phyloP scores from a whole-genome alignment of 108 stramenopile species.

The Discostella pseudostelligera region DNA sequence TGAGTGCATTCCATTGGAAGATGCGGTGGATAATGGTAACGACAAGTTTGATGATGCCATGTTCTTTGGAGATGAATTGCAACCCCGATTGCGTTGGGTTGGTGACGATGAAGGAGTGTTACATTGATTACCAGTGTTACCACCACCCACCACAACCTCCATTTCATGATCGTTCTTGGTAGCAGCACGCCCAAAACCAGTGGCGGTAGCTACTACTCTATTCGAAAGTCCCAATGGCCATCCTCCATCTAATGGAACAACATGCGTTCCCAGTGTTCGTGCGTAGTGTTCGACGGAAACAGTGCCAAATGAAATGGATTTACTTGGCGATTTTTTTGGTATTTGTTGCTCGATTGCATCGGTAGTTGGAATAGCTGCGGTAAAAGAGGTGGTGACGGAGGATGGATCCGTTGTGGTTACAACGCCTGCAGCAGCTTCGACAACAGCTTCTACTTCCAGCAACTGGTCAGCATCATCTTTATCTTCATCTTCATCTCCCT shows the following conservation, averaged over 20 bases:
- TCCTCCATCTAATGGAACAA: conserved; percentile 77
- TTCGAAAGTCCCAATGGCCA: conserved; percentile 77
- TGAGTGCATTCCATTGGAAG: neutral
- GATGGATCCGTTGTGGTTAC: neutral
- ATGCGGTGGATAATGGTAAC: conserved; percentile 3
- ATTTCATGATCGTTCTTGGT: neutral
- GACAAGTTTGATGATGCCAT: neutral
- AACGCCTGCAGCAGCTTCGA: neutral
- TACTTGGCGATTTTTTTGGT: conserved; percentile 17
- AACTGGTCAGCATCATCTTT: conserved; percentile 4
- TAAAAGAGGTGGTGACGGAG: neutral
- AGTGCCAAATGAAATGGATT: conserved; percentile 48
- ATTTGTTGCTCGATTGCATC: neutral
- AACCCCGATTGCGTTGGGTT: too few relatives aligned
- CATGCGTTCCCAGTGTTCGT: conserved; percentile 56
- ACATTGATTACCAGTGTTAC: too few relatives aligned
- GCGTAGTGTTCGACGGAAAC: conserved; percentile 45
- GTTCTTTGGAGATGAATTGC: neutral
- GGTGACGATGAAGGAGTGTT: too few relatives aligned
- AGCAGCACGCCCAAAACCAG: too few relatives aligned
- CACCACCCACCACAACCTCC: too few relatives aligned
- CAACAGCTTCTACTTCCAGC: neutral
- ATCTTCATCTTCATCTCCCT: neutral
- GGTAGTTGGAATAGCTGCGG: neutral
- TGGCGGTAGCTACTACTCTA: too few relatives aligned